Percentiles rank a stretch among this genome's conserved stretches.
Evolutionary conservation across 2,329 filamentous ascomycete species (phyloP).

Genomic region (Stagonosporopsis rhizophila): DNA sequence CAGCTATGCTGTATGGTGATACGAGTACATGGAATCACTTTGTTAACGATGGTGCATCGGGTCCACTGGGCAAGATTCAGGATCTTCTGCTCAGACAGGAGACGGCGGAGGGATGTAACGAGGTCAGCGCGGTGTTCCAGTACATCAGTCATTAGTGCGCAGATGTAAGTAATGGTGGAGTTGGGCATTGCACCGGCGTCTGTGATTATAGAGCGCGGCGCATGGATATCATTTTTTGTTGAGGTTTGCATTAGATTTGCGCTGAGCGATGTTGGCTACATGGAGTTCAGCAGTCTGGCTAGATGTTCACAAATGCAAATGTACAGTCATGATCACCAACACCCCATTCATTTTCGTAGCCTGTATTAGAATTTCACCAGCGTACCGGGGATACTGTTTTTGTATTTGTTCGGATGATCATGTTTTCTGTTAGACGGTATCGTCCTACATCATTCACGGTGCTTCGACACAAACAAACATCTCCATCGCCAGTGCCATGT

Average conservation of each 20-base stretch:
- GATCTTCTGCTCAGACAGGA: slow-evolving; percentile 91
- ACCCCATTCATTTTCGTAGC: too few relatives aligned
- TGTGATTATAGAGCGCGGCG: neutral
- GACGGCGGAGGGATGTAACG: slow-evolving; percentile 65
- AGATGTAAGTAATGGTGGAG: neutral
- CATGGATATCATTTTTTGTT: neutral
- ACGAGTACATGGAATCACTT: slow-evolving; percentile 99
- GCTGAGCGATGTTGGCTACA: neutral
- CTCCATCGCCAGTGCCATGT: too few relatives aligned
- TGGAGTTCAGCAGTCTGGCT: neutral
- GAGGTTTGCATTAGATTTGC: neutral
- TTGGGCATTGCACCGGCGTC: slow-evolving; percentile 7
- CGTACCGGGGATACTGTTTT: too few relatives aligned
- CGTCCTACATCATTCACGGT: too few relatives aligned
- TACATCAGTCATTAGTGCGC: slow-evolving; percentile 80
- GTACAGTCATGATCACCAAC: neutral
- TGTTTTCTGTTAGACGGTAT: too few relatives aligned
- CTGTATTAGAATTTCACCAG: too few relatives aligned
- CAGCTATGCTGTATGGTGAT: slow-evolving; percentile 95
- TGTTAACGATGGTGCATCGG: slow-evolving; percentile 72
- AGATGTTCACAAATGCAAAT: neutral
- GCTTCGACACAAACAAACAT: too few relatives aligned
- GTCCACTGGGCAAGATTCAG: slow-evolving; percentile 80
- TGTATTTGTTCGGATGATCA: too few relatives aligned
- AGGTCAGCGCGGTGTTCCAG: slow-evolving; percentile 95